Evolutionary conservation across 495 filamentous ascomycete genomes (phyloP).

Genomic region (Xylaria castorea): DNA sequence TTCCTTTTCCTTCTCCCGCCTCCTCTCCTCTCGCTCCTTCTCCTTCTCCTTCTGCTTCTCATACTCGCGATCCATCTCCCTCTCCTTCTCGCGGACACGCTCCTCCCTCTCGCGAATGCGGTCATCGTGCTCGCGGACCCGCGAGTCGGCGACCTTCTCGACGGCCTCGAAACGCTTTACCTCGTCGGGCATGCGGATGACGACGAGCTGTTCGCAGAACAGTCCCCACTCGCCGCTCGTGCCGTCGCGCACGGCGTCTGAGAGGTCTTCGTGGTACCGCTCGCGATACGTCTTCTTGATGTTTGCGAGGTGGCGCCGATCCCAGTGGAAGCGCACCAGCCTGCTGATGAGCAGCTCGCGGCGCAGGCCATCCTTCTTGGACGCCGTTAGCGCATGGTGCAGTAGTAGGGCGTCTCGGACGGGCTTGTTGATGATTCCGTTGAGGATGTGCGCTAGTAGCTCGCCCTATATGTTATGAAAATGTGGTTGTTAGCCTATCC

Average conservation of each 20-base stretch:
- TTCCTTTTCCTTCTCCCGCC: constrained; percentile 25
- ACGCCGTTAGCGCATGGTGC: constrained; percentile 79
- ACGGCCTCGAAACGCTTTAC: constrained; percentile 53
- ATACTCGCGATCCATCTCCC: constrained; percentile 35
- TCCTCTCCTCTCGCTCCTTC: constrained; percentile 28
- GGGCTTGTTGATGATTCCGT: constrained; percentile 93
- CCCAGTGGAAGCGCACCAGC: constrained; percentile 85
- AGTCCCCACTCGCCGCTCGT: constrained; percentile 59
- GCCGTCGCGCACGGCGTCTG: constrained; percentile 62
- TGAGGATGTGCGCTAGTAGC: constrained; percentile 92
- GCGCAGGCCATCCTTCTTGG: constrained; percentile 68
- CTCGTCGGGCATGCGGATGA: constrained; percentile 61
- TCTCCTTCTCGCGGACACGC: constrained; percentile 45
- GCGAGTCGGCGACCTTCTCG: constrained; percentile 35
- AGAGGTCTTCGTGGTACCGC: constrained; percentile 73
- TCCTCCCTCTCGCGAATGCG: constrained; percentile 44
- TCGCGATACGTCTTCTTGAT: constrained; percentile 75
- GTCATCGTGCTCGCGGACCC: constrained; percentile 30
- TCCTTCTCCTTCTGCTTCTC: constrained; percentile 34
- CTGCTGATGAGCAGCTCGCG: constrained; percentile 84
- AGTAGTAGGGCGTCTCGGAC: constrained; percentile 94
- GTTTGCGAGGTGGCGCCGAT: constrained; percentile 72
- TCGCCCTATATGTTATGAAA: constrained; percentile 69
- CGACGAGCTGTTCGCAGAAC: constrained; percentile 59
- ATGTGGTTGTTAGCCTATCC: constrained; percentile 2